Evolutionary conservation across 331 rosid genomes (phyloP).

Genomic region (Prunus yedoensis): DNA sequence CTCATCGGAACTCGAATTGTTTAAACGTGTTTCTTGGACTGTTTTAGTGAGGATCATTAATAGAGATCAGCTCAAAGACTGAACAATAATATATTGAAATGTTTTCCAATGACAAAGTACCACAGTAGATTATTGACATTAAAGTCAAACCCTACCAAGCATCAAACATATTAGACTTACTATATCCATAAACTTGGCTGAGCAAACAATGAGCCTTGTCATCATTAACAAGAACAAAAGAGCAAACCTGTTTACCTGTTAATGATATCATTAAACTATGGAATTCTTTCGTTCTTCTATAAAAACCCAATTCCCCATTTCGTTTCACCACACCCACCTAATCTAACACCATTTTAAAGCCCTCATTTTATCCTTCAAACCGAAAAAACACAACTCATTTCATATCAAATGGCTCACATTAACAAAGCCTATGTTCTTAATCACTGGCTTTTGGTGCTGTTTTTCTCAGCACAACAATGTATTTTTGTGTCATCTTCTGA

Average conservation of each 20-base stretch:
- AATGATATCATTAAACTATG: too few species aligned
- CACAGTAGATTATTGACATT: too few species aligned
- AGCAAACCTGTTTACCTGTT: neutral
- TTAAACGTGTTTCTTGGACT: too few species aligned
- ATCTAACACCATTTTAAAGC: neutral
- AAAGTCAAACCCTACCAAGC: too few species aligned
- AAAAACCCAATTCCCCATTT: too few species aligned
- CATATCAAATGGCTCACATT: neutral
- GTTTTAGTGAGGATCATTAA: too few species aligned
- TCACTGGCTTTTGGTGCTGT: conserved; percentile 12
- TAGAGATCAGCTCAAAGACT: too few species aligned
- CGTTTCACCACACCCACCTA: neutral
- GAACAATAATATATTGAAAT: too few species aligned
- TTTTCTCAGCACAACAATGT: neutral
- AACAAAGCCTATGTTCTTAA: neutral
- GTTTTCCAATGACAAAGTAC: too few species aligned
- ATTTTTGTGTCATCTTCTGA: conserved; percentile 20
- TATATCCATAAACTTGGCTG: neutral
- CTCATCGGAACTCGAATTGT: too few species aligned
- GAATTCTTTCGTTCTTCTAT: too few species aligned
- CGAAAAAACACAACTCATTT: neutral
- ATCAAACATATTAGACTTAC: too few species aligned
- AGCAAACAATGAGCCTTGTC: neutral
- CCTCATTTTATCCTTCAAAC: neutral
- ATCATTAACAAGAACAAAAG: neutral